Percentiles rank a stretch among this genome's conserved stretches.
These are phyloP conservation scores for Spathaspora passalidarum DNA, from an alignment of 805 yeast genomes.

Conservation along the genomic window DNA sequence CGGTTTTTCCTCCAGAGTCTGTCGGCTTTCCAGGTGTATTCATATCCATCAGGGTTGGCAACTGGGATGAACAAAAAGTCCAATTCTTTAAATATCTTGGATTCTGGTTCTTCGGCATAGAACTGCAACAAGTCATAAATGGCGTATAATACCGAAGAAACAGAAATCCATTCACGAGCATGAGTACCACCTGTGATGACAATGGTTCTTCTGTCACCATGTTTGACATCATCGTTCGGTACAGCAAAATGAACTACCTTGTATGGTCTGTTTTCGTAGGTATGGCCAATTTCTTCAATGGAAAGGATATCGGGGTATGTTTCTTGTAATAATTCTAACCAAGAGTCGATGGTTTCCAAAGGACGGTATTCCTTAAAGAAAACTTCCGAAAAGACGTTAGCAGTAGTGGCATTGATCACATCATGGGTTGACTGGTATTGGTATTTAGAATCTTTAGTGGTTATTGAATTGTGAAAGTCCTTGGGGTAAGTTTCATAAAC, in stretches of 20 bases:
- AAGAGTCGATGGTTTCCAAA: constrained; percentile 62
- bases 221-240: constrained; percentile 38
- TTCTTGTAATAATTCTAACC: constrained; percentile 61
- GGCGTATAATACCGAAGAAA: constrained; percentile 62
- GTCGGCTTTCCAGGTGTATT: constrained; percentile 74
- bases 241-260: constrained; percentile 61
- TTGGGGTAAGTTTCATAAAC: constrained; percentile 56
- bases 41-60: constrained; percentile 89
- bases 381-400: constrained; percentile 36
- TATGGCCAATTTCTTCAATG: constrained; percentile 68
- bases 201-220: constrained; percentile 52
- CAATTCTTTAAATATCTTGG: constrained; percentile 44
- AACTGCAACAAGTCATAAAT: constrained; percentile 35
- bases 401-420: constrained; percentile 12
- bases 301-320: constrained; percentile 64
- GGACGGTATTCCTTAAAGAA: constrained; percentile 74
- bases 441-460: constrained; percentile 6
- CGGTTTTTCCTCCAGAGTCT: constrained; percentile 88
- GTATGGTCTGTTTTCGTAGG: constrained; percentile 71
- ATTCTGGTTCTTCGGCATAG: constrained; percentile 31
- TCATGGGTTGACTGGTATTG: constrained; percentile 13
- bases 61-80: constrained; percentile 81
- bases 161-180: constrained; percentile 88
- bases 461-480: not conserved
- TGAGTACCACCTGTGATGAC: constrained; percentile 83